Conservation (phyloP, 2,329 filamentous ascomycete genomes). For the Calonectria pteridis region DNA sequence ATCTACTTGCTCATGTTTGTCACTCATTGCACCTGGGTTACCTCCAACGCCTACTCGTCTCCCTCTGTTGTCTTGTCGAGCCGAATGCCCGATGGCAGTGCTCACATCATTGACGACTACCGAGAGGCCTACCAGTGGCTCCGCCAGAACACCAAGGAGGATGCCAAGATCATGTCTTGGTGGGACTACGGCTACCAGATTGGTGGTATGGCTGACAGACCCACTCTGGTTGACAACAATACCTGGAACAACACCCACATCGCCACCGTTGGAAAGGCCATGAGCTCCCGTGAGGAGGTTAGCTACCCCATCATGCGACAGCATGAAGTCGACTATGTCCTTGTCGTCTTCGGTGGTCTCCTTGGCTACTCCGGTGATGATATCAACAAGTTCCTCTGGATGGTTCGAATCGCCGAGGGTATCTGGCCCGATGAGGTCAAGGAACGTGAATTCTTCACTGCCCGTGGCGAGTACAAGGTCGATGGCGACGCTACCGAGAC, state of each 20-base stretch:
- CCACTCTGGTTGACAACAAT: conserved; percentile 98
- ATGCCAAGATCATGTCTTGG: conserved; percentile 99
- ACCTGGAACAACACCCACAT: conserved; percentile 99
- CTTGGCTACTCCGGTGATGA: conserved; percentile 98
- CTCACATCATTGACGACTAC: conserved; percentile 99
- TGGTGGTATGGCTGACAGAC: conserved; percentile 97
- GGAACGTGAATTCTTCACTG: conserved; percentile 95
- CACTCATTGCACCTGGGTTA: conserved; percentile 98
- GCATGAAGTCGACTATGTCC: conserved; percentile 98
- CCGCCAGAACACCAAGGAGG: conserved; percentile 92
- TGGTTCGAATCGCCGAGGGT: conserved; percentile 98
- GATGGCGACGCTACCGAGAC: conserved; percentile 93
- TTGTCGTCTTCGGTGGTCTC: conserved; percentile 95
- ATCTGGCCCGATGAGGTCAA: conserved; percentile 99
- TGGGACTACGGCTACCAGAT: conserved; percentile 99
- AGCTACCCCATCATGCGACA: conserved; percentile 99
- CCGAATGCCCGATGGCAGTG: conserved; percentile 90
- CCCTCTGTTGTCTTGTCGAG: conserved; percentile 97
- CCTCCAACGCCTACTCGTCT: conserved; percentile 98
- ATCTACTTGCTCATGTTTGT: conserved; percentile 94
- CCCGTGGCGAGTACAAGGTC: conserved; percentile 93
- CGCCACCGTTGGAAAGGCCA: conserved; percentile 97
- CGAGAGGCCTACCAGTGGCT: conserved; percentile 99
- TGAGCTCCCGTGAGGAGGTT: conserved; percentile 97
- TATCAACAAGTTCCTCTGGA: conserved; percentile 99